Evolutionary conservation across 108 stramenopile genomes (phyloP).

Genomic region (Nannochloropsis salina): DNA sequence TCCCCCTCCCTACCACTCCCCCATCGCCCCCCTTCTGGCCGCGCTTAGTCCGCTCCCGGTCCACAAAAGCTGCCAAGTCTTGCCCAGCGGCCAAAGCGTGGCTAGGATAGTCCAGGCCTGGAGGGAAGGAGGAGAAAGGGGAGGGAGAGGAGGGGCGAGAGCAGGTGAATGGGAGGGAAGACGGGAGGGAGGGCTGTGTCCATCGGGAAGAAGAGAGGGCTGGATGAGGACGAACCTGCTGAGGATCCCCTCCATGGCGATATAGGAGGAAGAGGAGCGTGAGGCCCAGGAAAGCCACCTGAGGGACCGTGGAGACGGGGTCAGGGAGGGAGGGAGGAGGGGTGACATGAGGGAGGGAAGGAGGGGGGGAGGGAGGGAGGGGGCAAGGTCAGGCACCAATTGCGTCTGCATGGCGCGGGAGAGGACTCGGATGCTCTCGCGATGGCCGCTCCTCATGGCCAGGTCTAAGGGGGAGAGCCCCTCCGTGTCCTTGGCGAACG

Average conservation of each 20-base stretch:
- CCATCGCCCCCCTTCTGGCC: background rate
- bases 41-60: background rate
- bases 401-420: background rate
- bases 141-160: background rate
- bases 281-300: background rate
- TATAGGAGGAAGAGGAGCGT: background rate
- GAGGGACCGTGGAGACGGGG: background rate
- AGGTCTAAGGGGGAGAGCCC: background rate
- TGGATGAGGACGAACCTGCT: background rate
- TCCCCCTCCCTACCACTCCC: background rate
- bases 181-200: background rate
- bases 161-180: background rate
- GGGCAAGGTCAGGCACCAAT: background rate
- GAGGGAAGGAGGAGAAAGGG: background rate
- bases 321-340: background rate
- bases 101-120: background rate
- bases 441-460: background rate
- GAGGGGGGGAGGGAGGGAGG: background rate
- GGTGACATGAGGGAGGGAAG: background rate
- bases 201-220: background rate
- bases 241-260: background rate
- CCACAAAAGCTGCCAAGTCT: background rate
- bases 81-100: background rate
- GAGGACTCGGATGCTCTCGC: background rate
- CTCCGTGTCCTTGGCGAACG: background rate